Evolutionary conservation across 352 stramenopile species (phyloP).

Genomic region (Globisporangium takayamanum): DNA sequence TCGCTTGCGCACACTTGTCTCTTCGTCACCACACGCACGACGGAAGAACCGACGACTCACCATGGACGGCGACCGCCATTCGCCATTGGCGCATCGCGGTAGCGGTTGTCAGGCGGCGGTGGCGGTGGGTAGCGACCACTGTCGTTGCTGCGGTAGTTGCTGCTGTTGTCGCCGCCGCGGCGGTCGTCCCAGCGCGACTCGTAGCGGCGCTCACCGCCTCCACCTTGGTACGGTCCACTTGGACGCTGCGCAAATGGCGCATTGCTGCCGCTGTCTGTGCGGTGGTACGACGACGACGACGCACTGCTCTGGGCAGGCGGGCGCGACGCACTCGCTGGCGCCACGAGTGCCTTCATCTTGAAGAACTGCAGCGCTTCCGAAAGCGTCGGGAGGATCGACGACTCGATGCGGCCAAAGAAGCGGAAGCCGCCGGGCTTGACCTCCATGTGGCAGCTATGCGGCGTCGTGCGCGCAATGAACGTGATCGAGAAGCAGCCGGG

Average conservation of each 20-base stretch:
- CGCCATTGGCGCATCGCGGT: constrained; percentile 8
- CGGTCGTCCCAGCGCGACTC: constrained; percentile 70
- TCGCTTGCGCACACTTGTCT: neutral
- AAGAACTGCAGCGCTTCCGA: constrained; percentile 84
- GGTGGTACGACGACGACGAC: constrained; percentile 45
- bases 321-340: constrained; percentile 32
- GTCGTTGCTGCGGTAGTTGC: constrained; percentile 18
- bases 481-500: constrained; percentile 87
- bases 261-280: constrained; percentile 32
- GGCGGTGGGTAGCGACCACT: neutral
- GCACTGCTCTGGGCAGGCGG: constrained; percentile 14
- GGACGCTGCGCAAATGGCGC: constrained; percentile 59
- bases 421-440: constrained; percentile 80
- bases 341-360: constrained; percentile 83
- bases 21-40: neutral
- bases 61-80: constrained; percentile 4
- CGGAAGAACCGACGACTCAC: neutral
- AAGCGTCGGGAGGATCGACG: constrained; percentile 71
- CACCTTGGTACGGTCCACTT: constrained; percentile 22
- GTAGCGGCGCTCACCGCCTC: constrained; percentile 44
- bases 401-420: constrained; percentile 86
- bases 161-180: constrained; percentile 23
- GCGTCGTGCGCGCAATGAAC: constrained; percentile 78
- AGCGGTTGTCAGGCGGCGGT: constrained; percentile 1
- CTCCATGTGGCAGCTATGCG: constrained; percentile 84